Evolutionary conservation across 2,329 filamentous ascomycete species (phyloP).

Genomic region (Nemania bipapillata): DNA sequence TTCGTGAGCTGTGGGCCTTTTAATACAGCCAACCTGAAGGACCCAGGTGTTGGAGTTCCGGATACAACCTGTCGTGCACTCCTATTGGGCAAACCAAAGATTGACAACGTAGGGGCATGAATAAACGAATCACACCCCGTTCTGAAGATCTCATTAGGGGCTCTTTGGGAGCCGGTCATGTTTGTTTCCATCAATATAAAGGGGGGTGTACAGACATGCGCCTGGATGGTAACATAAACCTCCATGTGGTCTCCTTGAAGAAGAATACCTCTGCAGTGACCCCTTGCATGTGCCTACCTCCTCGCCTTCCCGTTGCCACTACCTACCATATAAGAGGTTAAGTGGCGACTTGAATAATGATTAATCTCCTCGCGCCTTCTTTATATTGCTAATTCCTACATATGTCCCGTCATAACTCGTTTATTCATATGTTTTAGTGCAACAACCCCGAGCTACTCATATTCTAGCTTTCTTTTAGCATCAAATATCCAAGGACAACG

Average conservation of each 20-base stretch:
- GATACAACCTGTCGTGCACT: constrained; percentile 16
- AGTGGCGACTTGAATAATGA: background rate
- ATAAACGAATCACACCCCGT: constrained; percentile 24
- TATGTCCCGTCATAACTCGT: background rate
- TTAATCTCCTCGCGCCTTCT: constrained; percentile 2
- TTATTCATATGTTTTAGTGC: background rate
- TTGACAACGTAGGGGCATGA: constrained; percentile 14
- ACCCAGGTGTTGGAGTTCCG: background rate
- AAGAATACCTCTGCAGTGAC: background rate
- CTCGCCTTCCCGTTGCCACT: too few species aligned
- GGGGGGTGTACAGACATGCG: background rate
- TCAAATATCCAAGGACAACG: background rate
- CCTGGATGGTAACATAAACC: background rate
- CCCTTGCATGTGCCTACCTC: background rate
- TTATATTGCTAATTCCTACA: background rate
- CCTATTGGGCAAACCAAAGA: constrained; percentile 23
- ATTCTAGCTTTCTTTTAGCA: background rate
- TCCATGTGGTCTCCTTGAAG: background rate
- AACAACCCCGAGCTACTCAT: background rate
- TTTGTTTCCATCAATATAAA: background rate
- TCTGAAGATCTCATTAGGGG: constrained; percentile 2
- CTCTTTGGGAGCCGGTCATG: background rate
- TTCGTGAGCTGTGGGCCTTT: background rate
- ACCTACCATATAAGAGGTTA: background rate
- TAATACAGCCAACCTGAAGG: background rate